phyloP scores from a whole-genome alignment of 805 yeast species.

The Candida corydali region DNA sequence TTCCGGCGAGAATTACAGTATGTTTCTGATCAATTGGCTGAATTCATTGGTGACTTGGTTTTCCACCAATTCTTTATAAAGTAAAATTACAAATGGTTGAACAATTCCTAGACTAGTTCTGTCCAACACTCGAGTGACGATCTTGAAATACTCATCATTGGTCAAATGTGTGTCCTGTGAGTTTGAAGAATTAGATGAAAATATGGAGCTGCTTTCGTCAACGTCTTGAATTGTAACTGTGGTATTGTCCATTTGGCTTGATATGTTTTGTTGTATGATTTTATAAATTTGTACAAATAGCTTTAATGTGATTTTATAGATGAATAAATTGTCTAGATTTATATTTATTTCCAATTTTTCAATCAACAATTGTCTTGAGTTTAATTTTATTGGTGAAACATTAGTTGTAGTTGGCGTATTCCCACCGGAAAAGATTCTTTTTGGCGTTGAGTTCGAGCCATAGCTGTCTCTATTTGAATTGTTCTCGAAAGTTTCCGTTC shows the following conservation, averaged over 20 bases:
- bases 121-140: conserved; percentile 21
- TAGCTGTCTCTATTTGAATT: conserved; percentile 3
- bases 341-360: conserved; percentile 43
- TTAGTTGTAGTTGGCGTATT: conserved; percentile 11
- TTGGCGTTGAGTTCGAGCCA: background rate
- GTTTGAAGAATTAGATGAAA: conserved; percentile 25
- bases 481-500: conserved; percentile 10
- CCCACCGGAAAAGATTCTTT: conserved; percentile 3
- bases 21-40: conserved; percentile 18
- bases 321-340: conserved; percentile 34
- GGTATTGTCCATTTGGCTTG: background rate
- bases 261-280: conserved; percentile 23
- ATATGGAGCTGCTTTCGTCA: conserved; percentile 33
- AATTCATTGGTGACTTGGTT: conserved; percentile 26
- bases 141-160: conserved; percentile 28
- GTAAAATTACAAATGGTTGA: conserved; percentile 32
- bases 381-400: conserved; percentile 36
- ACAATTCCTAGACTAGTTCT: conserved; percentile 32
- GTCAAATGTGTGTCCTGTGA: conserved; percentile 20
- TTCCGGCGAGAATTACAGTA: conserved; percentile 2
- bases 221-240: background rate
- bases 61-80: conserved; percentile 29
- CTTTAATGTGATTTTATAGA: conserved; percentile 30
- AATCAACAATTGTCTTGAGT: conserved; percentile 36
- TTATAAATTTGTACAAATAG: conserved; percentile 24